Base-by-base conservation (phyloP, 83 land plant genomes). In the Picea mariana region DNA sequence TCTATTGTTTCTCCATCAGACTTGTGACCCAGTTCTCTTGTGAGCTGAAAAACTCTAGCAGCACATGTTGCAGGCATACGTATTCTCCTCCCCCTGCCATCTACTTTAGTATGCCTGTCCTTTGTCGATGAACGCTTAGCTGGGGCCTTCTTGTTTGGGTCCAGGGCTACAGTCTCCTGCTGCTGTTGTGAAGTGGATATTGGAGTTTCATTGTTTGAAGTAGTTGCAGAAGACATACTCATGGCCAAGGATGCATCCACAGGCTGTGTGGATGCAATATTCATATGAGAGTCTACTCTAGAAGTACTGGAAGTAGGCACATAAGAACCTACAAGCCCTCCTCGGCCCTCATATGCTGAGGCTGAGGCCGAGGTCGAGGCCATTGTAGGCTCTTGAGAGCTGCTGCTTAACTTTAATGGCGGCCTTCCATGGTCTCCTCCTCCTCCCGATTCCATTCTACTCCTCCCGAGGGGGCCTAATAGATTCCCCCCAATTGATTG, bases 1-100 rank as follows among this genome's bases (percentile, higher is more conserved):
- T 82, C 89, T 47, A 87, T 86, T 9, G 89, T 87, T 82, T 87
- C 89, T 4, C 89, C 89, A 72, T 87, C 89, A 0, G 89, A 82
- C 23, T 87, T 87, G 75, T 87, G 88, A 8, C 89, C 89, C 26
- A 87, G 79, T 49, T 87, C 89, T 16, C 89, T 66, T 6, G 89
- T 87, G 11, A 87, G 89, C 85, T 87, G 89, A 62, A 87, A 87
- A 52, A 87, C 80, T 61, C 89, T 67, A 38, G 89, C 89, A 2
- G 89, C 89, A 62, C 89, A 87, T 1, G 79, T 61, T 4, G 89
- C 89, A 52, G 89, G 89, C 89, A 87, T 86, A 1, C 34, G 34
- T 1, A 31, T 31, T 40, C 89, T 79, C 55, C 86, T 73, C 38
- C 87, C 87, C 1, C 88, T 34, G 15, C 88, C 88, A 17, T 87